Evolutionary conservation across 495 filamentous ascomycete genomes (phyloP), one percentile per base, ranked within the genome.

Genomic region (Lasiosphaeria miniovina): DNA sequence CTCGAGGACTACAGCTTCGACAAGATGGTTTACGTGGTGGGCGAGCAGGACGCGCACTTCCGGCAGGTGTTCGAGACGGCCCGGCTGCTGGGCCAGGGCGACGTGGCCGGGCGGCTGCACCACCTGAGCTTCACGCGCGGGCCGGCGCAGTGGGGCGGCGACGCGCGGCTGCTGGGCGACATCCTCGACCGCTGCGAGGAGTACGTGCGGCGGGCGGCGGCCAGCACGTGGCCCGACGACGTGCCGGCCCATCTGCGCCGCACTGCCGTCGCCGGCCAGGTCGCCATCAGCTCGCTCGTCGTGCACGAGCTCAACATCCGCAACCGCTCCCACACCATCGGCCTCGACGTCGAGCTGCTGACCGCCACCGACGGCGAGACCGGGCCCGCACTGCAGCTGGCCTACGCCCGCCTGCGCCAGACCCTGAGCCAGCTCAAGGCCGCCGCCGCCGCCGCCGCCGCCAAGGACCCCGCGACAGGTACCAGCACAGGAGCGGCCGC

Each of bases 351-450:
- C 69, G 80, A 82, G 12, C 72, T 77, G 24, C 88, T 88, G 84
- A 87, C 84, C 2, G 84, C 85, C 24, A 88, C 88, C 60, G 86
- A 89, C 68, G 84, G 86, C 49, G 86, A 88, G 58, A 88, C 86
- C 0, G 86, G 86, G 12, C 86, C 85, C 49, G 86, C 88, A 61
- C 77, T 89, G 24, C 86, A 88, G 72, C 88, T 88, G 54, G 84
- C 86, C n/a, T 85, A 88, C 65, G 81, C 85, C 10, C 83, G 85
- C 40, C 77, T 89, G 38, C 82, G 80, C 61, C 84, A 65, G 12
- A 84, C 84, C 3, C 11, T 46, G 8, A 46, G 43, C 11, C 79
- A 88, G 65, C 68, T 86, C 14, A 75, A 75, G 3, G 75, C 86
- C 31, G 78, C 88, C 6, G 12, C 43, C 69, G 75, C 86, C 31